phyloP scores from a whole-genome alignment of 208 protist genomes.

The Angomonas deanei region DNA sequence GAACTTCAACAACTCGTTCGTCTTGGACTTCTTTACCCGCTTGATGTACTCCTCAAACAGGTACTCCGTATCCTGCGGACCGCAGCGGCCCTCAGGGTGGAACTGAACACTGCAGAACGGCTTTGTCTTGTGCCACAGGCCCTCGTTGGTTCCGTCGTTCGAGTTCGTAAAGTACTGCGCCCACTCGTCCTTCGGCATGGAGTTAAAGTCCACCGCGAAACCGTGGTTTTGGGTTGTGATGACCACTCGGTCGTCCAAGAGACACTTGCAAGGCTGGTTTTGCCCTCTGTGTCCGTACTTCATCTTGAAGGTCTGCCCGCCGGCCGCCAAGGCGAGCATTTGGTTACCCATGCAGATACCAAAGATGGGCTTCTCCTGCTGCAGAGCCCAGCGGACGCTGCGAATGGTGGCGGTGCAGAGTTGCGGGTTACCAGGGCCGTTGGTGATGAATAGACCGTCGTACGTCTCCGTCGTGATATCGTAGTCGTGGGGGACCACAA shows the following conservation, averaged over 20 bases:
- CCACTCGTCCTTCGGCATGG: conserved; percentile 90
- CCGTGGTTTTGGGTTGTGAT: conserved; percentile 99
- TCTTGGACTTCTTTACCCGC: conserved; percentile 70
- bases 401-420: conserved; percentile 90
- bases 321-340: conserved; percentile 92
- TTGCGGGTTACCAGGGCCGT: conserved; percentile 92
- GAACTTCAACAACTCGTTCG: conserved; percentile 58
- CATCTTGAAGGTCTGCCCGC: conserved; percentile 95
- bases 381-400: conserved; percentile 86
- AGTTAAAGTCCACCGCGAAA: conserved; percentile 94
- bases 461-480: conserved; percentile 93
- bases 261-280: conserved; percentile 96
- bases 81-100: conserved; percentile 96
- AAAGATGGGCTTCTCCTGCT: conserved; percentile 93
- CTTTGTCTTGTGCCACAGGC: conserved; percentile 92
- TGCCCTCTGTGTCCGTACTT: conserved; percentile 98
- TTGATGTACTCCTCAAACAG: conserved; percentile 96
- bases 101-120: conserved; percentile 98
- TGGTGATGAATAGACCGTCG: conserved; percentile 97
- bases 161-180: conserved; percentile 95
- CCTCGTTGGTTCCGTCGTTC: conserved; percentile 98
- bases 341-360: conserved; percentile 99
- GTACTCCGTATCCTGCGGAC: conserved; percentile 97
- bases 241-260: conserved; percentile 82
- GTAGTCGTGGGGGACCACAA: conserved; percentile 91